Evolutionary conservation across 1,284 basidiomycete species (phyloP).

Genomic region (Pseudozyma sp.): DNA sequence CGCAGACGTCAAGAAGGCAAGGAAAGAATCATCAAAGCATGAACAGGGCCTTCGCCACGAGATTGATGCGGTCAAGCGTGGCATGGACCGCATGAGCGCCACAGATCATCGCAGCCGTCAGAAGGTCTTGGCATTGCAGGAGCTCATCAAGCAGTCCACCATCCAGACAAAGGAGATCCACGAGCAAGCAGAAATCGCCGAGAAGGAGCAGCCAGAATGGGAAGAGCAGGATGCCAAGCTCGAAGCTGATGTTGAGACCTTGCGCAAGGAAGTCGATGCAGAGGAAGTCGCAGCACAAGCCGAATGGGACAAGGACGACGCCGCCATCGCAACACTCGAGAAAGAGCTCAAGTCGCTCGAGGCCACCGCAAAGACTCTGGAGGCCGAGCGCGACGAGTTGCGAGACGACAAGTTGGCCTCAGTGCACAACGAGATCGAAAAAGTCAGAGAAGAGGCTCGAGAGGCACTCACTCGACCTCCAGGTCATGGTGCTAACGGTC

Average conservation of each 20-base stretch:
- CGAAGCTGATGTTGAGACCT: conserved; percentile 25
- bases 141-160: conserved; percentile 60
- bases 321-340: conserved; percentile 39
- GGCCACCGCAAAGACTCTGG: conserved; percentile 25
- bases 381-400: conserved; percentile 44
- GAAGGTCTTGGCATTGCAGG: conserved; percentile 60
- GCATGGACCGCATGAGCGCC: conserved; percentile 53
- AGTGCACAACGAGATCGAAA: conserved; percentile 40
- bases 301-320: conserved; percentile 44
- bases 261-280: conserved; percentile 38
- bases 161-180: conserved; percentile 52
- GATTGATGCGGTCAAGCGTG: conserved; percentile 59
- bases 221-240: conserved; percentile 42
- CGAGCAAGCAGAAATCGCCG: conserved; percentile 48
- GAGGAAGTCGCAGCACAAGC: conserved; percentile 40
- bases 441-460: conserved; percentile 36
- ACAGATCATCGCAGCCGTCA: conserved; percentile 59
- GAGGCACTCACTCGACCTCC: conserved; percentile 28
- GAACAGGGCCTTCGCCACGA: conserved; percentile 55
- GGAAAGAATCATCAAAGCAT: conserved; percentile 56
- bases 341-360: conserved; percentile 43
- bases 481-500: conserved; percentile 5
- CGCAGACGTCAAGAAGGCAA: conserved; percentile 50
- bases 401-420: conserved; percentile 38
- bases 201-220: conserved; percentile 49